These are phyloP conservation scores for Neurospora cerealis DNA, from an alignment of 495 filamentous ascomycete species.

Conservation along the genomic window DNA sequence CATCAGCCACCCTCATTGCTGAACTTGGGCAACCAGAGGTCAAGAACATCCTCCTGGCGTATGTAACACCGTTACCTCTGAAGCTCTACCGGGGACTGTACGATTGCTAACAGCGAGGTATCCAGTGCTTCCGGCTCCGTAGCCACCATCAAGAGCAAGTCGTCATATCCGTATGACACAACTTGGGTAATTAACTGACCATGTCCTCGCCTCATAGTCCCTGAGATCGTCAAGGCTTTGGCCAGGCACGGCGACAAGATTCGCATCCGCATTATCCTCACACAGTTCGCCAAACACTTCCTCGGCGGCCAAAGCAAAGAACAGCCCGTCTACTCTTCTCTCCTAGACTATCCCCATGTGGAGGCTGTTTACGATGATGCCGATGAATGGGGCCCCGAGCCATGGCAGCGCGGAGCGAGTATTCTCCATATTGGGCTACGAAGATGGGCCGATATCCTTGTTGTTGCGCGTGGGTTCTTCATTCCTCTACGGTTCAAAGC, in stretches of 20 bases:
- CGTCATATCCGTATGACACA: background rate
- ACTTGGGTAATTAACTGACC: background rate
- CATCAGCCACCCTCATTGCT: background rate
- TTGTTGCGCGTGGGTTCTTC: conserved; percentile 52
- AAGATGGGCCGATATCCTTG: conserved; percentile 59
- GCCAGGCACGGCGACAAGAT: conserved; percentile 42
- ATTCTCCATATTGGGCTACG: conserved; percentile 78
- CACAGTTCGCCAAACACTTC: conserved; percentile 59
- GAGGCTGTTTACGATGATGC: conserved; percentile 66
- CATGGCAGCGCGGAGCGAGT: conserved; percentile 55
- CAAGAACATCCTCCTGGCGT: background rate
- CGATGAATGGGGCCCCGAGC: conserved; percentile 64
- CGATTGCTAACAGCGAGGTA: background rate
- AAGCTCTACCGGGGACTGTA: background rate
- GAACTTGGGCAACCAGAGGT: background rate
- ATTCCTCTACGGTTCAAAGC: background rate
- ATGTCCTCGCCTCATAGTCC: conserved; percentile 32
- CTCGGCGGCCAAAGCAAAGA: conserved; percentile 56
- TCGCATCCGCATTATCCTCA: conserved; percentile 72
- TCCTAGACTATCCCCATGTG: conserved; percentile 45
- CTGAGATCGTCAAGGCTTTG: conserved; percentile 55
- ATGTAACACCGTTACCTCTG: background rate
- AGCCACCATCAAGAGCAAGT: conserved; percentile 66
- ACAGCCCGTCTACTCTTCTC: conserved; percentile 50
- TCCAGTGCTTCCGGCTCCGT: conserved; percentile 41